Conservation (phyloP, 1,284 basidiomycete genomes). For the Cutaneotrichosporon cutaneum region DNA sequence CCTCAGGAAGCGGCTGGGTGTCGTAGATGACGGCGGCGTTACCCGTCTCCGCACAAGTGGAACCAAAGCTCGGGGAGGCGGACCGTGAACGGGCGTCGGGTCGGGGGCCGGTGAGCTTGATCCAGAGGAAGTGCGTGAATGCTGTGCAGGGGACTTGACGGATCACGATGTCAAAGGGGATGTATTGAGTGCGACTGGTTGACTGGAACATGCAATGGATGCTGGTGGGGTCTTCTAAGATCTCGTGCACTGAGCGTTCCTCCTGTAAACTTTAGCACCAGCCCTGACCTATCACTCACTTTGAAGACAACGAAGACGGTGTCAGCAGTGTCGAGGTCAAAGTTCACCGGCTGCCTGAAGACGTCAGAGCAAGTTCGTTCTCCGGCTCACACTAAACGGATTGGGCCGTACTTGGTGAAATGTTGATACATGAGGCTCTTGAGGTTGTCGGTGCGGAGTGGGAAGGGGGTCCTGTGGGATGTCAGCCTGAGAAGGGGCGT, state of each 20-base stretch:
- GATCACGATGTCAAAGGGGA: constrained; percentile 23
- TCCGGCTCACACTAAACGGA: constrained; percentile 30
- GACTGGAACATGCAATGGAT: constrained; percentile 20
- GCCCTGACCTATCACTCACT: constrained; percentile 19
- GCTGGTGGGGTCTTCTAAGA: constrained; percentile 29
- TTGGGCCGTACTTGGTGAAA: constrained; percentile 33
- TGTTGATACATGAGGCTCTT: constrained; percentile 26
- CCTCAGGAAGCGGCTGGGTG: constrained; percentile 4
- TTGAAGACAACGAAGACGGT: constrained; percentile 37
- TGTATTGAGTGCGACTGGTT: constrained; percentile 2
- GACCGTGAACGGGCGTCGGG: constrained; percentile 27
- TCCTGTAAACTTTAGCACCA: constrained; percentile 23
- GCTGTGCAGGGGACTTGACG: constrained; percentile 10
- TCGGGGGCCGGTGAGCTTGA: constrained; percentile 33
- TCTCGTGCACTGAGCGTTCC: constrained; percentile 14
- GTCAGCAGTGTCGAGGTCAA: constrained; percentile 17
- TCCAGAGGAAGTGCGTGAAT: constrained; percentile 24
- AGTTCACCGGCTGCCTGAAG: neutral
- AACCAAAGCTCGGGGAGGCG: constrained; percentile 16
- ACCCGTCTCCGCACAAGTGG: no score
- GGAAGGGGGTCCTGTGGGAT: constrained; percentile 33
- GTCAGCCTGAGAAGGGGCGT: neutral
- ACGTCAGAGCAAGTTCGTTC: neutral
- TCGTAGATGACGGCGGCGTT: neutral
- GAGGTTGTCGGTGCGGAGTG: constrained; percentile 24